Conservation (phyloP, 352 stramenopile genomes). For the Phytophthora palmivora region DNA sequence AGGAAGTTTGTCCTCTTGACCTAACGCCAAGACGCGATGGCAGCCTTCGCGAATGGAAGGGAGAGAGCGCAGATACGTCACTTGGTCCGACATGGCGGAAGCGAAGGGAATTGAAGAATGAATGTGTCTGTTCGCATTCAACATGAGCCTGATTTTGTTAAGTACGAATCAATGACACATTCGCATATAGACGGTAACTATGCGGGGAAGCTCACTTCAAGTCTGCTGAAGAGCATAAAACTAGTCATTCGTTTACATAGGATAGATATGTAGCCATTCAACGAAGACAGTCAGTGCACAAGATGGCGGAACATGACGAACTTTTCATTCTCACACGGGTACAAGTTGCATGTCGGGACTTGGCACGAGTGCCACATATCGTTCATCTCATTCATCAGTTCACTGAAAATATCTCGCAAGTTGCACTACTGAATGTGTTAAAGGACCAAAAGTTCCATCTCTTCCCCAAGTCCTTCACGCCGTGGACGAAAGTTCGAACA, state of each 20-base stretch:
- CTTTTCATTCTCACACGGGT: slow-evolving; percentile 7
- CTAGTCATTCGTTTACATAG: slow-evolving; percentile 1
- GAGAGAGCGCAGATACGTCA: slow-evolving; percentile 76
- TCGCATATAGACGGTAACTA: slow-evolving; percentile 18
- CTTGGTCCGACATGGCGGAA: slow-evolving; percentile 30
- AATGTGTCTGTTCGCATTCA: slow-evolving; percentile 28
- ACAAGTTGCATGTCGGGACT: slow-evolving; percentile 1
- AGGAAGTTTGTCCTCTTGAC: slow-evolving; percentile 52
- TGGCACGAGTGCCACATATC: slow-evolving; percentile 3
- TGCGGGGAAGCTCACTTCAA: slow-evolving; percentile 12
- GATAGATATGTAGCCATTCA: slow-evolving; percentile 6
- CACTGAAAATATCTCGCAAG: slow-evolving; percentile 3
- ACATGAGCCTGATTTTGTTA: slow-evolving; percentile 13
- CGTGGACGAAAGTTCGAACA: slow-evolving; percentile 8
- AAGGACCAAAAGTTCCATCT: background rate
- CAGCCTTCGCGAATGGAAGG: slow-evolving; percentile 74
- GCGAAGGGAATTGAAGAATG: background rate
- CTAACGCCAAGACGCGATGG: slow-evolving; percentile 68
- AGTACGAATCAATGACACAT: slow-evolving; percentile 5
- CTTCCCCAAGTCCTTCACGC: slow-evolving; percentile 6
- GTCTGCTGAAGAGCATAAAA: slow-evolving; percentile 5
- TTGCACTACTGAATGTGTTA: slow-evolving; percentile 5
- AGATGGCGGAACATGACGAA: background rate
- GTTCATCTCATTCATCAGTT: too few species aligned
- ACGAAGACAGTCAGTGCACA: too few species aligned